Evolutionary conservation across 805 yeast genomes (phyloP), one percentile per base, ranked within the genome.

Genomic region (Kuraishia ogatae): DNA sequence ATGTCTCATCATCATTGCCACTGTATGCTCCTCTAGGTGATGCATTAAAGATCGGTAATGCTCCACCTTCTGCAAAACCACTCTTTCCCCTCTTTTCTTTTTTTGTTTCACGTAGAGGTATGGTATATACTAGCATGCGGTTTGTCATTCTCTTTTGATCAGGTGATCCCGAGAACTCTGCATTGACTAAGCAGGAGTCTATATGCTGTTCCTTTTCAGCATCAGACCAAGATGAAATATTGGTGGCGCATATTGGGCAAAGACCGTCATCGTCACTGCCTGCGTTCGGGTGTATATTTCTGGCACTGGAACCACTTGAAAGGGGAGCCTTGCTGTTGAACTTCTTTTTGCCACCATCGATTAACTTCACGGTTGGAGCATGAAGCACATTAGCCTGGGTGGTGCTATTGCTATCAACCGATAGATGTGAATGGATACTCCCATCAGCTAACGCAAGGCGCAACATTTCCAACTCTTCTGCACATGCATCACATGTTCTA

Each of bases 91-190:
- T 20, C 22, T 22, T 11, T 28, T 35, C 50, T 17, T 11, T 23
- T 10, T 20, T 43, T n/a, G 26, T n/a, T 10, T 60, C 57, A 35
- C 13, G 17, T 8, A 17, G 7, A 0, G 83, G 82, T 52, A 80
- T 73, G 53, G 74, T 80, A 66, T 88, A 90, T 1, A 91, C 94
- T 52, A 94, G 73, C 97, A 94, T 92, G 57, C 96, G 78, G 66
- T 92, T 92, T 29, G 79, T 73, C 3, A 77, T 71, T 49, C 90
- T 68, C 53, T 77, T 76, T 54, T 79, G 78, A 39, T 79, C 80
- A 5, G 83, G 80, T 47, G 82, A 75, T n/a, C 88, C 85, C 53
- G 83, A 79, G 61, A 79, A 82, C 57, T 85, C 86, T 24, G 87
- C 81, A 49, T 68, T 69, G 15, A 64, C 68, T 19, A 94, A 66